Percentiles rank a stretch among this genome's conserved stretches.
Conservation (phyloP, 2,329 filamentous ascomycete species). For the Atkinsonella hypoxylon region DNA sequence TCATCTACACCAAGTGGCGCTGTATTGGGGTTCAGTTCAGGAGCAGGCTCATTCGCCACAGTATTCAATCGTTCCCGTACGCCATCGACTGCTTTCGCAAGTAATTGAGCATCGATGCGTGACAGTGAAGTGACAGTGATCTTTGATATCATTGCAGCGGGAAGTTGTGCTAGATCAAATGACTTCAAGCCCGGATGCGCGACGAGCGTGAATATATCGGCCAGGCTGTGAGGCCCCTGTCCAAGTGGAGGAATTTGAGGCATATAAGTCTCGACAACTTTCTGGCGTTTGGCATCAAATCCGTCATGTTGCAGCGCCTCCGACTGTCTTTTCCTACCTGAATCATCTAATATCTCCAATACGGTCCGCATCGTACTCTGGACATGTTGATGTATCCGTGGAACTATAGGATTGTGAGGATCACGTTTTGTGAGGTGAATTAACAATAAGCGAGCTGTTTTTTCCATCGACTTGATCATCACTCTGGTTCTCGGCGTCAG, state of each 20-base stretch:
- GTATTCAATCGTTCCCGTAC: conserved; percentile 38
- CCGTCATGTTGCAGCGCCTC: conserved; percentile 60
- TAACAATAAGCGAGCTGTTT: conserved; percentile 75
- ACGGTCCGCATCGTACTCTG: conserved; percentile 71
- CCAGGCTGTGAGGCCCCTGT: conserved; percentile 64
- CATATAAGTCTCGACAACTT: conserved; percentile 36
- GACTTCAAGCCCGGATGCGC: conserved; percentile 56
- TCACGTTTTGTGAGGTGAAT: conserved; percentile 80
- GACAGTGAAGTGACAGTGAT: conserved; percentile 72
- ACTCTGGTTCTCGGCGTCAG: conserved; percentile 72
- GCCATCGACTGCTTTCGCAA: conserved; percentile 62
- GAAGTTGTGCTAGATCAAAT: conserved; percentile 76
- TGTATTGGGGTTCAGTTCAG: conserved; percentile 43
- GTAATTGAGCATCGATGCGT: conserved; percentile 53
- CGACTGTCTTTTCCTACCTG: conserved; percentile 62
- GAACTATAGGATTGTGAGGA: conserved; percentile 61
- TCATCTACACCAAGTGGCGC: conserved; percentile 57
- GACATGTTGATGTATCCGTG: conserved; percentile 76
- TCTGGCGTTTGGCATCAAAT: conserved; percentile 74
- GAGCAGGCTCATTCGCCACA: conserved; percentile 32
- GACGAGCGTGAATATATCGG: conserved; percentile 79
- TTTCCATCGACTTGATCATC: conserved; percentile 85
- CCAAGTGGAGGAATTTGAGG: conserved; percentile 55
- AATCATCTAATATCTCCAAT: conserved; percentile 68
- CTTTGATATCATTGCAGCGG: conserved; percentile 61